Evolutionary conservation across 2,329 filamentous ascomycete species (phyloP), one percentile per base, ranked within the genome.

Genomic region (Aspergillus pseudotamarii): DNA sequence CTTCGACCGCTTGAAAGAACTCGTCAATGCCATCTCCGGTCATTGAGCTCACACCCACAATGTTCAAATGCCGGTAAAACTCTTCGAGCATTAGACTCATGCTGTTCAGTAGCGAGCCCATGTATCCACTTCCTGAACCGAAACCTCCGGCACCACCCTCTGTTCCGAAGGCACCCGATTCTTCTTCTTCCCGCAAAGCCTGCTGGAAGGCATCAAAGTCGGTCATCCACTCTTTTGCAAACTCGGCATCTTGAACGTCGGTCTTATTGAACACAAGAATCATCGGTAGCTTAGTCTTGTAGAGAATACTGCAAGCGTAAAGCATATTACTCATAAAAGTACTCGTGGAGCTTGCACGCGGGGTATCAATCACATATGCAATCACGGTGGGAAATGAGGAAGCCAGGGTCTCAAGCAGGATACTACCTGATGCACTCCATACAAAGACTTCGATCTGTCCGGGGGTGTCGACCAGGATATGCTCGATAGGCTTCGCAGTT

Each of bases 261-360:
- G 94, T 97, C 83, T 99, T 99, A 84, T 99, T 99, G 85, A 99
- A 98, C 12, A 99, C 95, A 9, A 99, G 82, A 59, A 99, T 96
- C 95, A 99, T 99, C 28, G 95, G 95, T 0, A 99, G 84, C 77
- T 96, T 97, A 2, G 94, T 98, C 83, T 98, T 98, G 86, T 99
- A 99, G 19, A 99, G 86, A 68, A 99, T 99, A 64, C 92, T 96
- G 84, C 95, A 98, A 26, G 95, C 95, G 79, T 99, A 99, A 50
- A 99, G 89, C 95, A 99, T 99, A 81, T 99, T 99, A 77, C 92
- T 96, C 95, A 99, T 99, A 80, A 99, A 99, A 0, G 95, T 99
- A 66, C 91, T 94, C 0, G 95, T 98, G 45, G 93, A 96, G 41
- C 91, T 89, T 16, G 94, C 96, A 59, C 95, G 89, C 4, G 96